phyloP scores from a whole-genome alignment of 2,329 filamentous ascomycete species.

The Monilinia aucupariae region DNA sequence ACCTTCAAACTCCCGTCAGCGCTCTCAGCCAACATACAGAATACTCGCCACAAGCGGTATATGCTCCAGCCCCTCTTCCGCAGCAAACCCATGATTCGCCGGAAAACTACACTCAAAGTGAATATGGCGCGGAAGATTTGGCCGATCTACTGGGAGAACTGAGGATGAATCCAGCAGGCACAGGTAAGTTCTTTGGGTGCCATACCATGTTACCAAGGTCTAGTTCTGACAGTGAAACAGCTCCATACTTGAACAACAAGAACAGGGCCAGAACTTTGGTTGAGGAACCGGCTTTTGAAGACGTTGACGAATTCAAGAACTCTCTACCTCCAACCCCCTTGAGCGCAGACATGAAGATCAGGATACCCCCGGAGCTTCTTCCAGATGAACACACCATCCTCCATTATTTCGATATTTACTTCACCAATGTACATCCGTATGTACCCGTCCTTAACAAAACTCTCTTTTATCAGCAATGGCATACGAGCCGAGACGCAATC shows the following conservation, averaged over 20 bases:
- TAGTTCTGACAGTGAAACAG: constrained; percentile 40
- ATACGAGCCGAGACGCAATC: constrained; percentile 71
- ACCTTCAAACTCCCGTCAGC: constrained; percentile 45
- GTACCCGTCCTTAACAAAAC: constrained; percentile 81
- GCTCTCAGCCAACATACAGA: constrained; percentile 47
- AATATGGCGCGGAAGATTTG: constrained; percentile 61
- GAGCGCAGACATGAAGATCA: constrained; percentile 68
- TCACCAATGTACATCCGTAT: constrained; percentile 85
- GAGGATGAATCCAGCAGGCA: constrained; percentile 79
- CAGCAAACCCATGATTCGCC: constrained; percentile 38
- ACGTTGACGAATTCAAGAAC: constrained; percentile 67
- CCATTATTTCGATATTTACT: constrained; percentile 86
- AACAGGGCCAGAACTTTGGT: constrained; percentile 42
- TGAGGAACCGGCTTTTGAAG: constrained; percentile 61
- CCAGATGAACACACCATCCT: constrained; percentile 76
- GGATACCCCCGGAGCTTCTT: constrained; percentile 91
- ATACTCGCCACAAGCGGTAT: constrained; percentile 46
- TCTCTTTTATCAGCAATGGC: constrained; percentile 86
- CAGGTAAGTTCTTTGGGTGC: constrained; percentile 55
- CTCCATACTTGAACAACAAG: constrained; percentile 75
- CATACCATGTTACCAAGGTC: not conserved
- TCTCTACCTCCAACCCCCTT: constrained; percentile 60
- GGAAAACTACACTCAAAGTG: constrained; percentile 53
- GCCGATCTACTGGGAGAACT: constrained; percentile 78
- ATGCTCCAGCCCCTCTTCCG: constrained; percentile 47